Evolutionary conservation across 106 monocot species (phyloP), one percentile per base, ranked within the genome.

Genomic region (Dactylorhiza incarnata): DNA sequence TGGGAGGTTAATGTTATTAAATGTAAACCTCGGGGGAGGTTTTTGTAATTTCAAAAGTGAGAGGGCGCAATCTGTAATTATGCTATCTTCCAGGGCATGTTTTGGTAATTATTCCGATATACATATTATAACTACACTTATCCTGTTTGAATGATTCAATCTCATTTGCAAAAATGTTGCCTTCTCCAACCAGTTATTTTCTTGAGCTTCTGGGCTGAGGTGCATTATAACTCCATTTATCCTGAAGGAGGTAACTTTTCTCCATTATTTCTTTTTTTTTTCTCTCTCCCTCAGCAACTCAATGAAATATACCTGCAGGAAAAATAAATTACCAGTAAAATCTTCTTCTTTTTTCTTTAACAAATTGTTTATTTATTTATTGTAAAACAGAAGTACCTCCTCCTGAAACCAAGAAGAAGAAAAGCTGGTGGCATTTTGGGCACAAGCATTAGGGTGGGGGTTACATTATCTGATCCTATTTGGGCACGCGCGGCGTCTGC

Each of bases 201-300:
- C 73, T 81, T 88, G 78, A 87, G 90, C 59, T 91, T 91, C 80
- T 91, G 87, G 90, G 87, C 87, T 47, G 90, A 91, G 79, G 85
- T 91, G 71, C 90, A 87, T 75, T 91, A 91, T 79, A 91, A 91
- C 81, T 91, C 90, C 0, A 88, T 91, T 44, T 91, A 91, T 79
- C 87, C 85, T 2, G 82, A 85, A 83, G 90, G 85, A 91, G 90
- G 90, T 88, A 84, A 81, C 8, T 8, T 82, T 16, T 20, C 47
- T 49, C 3, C 43, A 9, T 29, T 14, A 7, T 45, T 11, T 12
- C 8, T 26, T 50, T 74, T 69, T 56, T 56, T n/a, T 56, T 52
- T 53, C 16, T 54, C 17, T 16, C 4, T 54, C 5, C 1, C 54
- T 17, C n/a, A 54, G 54, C 54, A 16, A 54, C 14, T 54, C 54